phyloP scores from a whole-genome alignment of 306 rosid genomes.

The Vigna trinervia region DNA sequence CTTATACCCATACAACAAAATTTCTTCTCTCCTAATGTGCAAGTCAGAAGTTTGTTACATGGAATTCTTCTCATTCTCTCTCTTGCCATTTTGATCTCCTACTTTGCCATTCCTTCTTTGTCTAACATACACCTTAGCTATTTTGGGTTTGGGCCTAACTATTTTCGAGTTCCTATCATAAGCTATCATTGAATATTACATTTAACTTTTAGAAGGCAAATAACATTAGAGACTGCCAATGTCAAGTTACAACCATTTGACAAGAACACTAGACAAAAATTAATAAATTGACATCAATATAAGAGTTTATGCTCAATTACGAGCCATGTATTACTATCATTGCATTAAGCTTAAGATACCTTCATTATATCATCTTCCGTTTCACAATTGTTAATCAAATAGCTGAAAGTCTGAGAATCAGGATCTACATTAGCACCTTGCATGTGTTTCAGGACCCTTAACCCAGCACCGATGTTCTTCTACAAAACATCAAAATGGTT shows the following conservation, averaged over 20 bases:
- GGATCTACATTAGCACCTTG: constrained; percentile 62
- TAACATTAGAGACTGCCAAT: constrained; percentile 22
- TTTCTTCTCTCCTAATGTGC: too few relatives aligned
- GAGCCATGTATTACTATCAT: constrained; percentile 26
- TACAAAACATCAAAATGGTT: constrained; percentile 49
- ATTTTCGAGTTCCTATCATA: too few relatives aligned
- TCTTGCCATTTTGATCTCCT: too few relatives aligned
- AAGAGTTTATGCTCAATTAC: not conserved
- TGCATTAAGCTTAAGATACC: constrained; percentile 54
- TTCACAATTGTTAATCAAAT: constrained; percentile 67
- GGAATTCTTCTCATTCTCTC: too few relatives aligned
- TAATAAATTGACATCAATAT: constrained; percentile 10
- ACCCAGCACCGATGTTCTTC: constrained; percentile 66
- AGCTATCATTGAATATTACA: not conserved
- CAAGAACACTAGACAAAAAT: constrained; percentile 26
- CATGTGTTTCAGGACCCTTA: constrained; percentile 71
- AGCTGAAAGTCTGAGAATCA: constrained; percentile 74
- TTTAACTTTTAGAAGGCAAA: constrained; percentile 8
- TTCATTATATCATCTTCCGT: constrained; percentile 66
- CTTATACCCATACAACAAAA: too few relatives aligned
- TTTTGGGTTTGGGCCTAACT: too few relatives aligned
- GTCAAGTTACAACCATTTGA: constrained; percentile 27
- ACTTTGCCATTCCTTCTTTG: too few relatives aligned
- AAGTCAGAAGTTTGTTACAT: too few relatives aligned
- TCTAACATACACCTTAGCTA: too few relatives aligned